A percentile compares a stretch with the other conserved stretches of the same genome.
These are phyloP conservation scores for Endocarpon pusillum DNA, from an alignment of 495 filamentous ascomycete genomes.

Conservation along the genomic window DNA sequence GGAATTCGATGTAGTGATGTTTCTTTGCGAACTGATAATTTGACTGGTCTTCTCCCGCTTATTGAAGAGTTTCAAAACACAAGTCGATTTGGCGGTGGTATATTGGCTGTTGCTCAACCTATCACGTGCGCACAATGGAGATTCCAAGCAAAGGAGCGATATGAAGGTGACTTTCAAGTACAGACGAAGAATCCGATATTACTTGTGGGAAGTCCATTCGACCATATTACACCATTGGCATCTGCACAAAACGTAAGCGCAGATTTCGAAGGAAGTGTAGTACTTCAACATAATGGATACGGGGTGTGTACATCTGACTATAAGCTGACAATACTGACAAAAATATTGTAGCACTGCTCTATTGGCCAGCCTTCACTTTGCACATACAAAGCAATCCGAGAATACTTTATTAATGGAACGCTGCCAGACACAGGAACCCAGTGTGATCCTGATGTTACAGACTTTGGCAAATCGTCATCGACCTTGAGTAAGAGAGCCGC, in stretches of 20 bases:
- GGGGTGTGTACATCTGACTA: conserved; percentile 25
- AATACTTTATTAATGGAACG: conserved; percentile 30
- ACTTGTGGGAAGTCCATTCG: conserved; percentile 25
- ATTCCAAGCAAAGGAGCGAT: conserved; percentile 25
- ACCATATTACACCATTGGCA: conserved; percentile 25
- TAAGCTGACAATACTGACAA: not conserved
- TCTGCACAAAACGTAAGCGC: conserved; percentile 33
- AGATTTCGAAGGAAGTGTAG: conserved; percentile 31
- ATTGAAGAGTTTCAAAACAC: conserved; percentile 2
- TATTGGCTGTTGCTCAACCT: conserved; percentile 5
- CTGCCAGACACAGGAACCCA: conserved; percentile 25
- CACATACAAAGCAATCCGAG: conserved; percentile 22
- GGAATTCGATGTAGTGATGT: conserved; percentile 7
- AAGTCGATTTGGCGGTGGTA: conserved; percentile 10
- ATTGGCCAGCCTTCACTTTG: conserved; percentile 31
- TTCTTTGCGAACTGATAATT: conserved; percentile 8
- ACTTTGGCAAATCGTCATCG: too few relatives aligned
- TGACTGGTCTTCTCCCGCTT: conserved; percentile 11
- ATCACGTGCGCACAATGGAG: conserved; percentile 25
- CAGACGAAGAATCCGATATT: conserved; percentile 27
- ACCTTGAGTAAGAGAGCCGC: too few relatives aligned
- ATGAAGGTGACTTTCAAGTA: conserved; percentile 21
- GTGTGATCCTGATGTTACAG: conserved; percentile 21
- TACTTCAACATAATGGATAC: conserved; percentile 35
- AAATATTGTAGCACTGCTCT: conserved; percentile 25